Conservation (phyloP, 139 green algal species). For the Tetratostichococcus sp. region DNA sequence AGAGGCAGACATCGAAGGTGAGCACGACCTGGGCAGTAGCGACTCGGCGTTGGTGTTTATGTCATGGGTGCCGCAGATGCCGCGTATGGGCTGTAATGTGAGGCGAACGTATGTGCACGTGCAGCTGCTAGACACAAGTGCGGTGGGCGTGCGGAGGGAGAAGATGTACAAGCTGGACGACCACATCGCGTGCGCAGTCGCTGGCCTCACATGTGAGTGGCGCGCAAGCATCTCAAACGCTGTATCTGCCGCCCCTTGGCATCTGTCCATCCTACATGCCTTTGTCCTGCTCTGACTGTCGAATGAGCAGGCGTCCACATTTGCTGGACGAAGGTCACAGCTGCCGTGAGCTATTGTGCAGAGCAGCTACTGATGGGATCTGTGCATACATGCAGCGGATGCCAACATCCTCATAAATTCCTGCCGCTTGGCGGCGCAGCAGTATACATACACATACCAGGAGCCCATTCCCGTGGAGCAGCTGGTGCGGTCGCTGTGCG, state of each 20-base stretch:
- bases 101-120: not conserved
- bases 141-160: constrained; percentile 85
- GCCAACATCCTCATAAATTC: constrained; percentile 99
- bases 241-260: too few species aligned
- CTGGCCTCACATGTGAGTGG: constrained; percentile 85
- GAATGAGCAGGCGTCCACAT: too few species aligned
- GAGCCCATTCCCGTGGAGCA: constrained; percentile 98
- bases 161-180: constrained; percentile 99
- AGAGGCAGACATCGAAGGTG: constrained; percentile 97
- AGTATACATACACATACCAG: constrained; percentile 86
- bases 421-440: constrained; percentile 77
- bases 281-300: too few species aligned
- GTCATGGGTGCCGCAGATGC: too few species aligned
- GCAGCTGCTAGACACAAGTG: constrained; percentile 87
- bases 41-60: too few species aligned
- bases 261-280: too few species aligned
- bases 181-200: constrained; percentile 92
- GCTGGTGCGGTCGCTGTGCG: constrained; percentile 89
- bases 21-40: not conserved
- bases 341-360: too few species aligned
- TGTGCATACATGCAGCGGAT: constrained; percentile 61
- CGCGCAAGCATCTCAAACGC: too few species aligned
- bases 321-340: too few species aligned
- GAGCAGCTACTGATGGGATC: too few species aligned
- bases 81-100: too few species aligned